A percentile compares a stretch with the other conserved stretches of the same genome.
Conservation (phyloP, 2,329 filamentous ascomycete species). For the Trichophyton verrucosum region DNA sequence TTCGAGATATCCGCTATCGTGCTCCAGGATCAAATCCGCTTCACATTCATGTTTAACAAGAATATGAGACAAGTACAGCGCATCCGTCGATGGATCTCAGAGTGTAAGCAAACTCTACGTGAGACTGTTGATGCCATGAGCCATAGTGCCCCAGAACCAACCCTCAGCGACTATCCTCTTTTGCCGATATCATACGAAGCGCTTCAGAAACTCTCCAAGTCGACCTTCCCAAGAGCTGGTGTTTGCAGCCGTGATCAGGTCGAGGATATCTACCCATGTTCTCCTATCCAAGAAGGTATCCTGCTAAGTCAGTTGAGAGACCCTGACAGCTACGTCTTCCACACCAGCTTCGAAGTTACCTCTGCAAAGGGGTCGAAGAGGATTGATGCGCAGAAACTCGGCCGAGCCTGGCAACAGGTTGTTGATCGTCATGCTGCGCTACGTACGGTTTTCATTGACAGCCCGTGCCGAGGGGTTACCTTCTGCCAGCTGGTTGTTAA, state of each 20-base stretch:
- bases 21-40: conserved; percentile 34
- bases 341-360: conserved; percentile 23
- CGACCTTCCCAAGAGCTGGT: conserved; percentile 28
- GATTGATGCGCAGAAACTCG: conserved; percentile 20
- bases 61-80: conserved; percentile 33
- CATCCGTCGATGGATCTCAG: conserved; percentile 34
- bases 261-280: conserved; percentile 28
- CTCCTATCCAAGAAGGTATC: conserved; percentile 16
- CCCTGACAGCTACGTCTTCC: conserved; percentile 25
- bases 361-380: conserved; percentile 11
- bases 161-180: conserved; percentile 36
- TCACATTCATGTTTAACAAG: conserved; percentile 39
- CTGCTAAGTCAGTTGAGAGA: conserved; percentile 27
- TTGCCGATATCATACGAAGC: conserved; percentile 33
- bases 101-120: conserved; percentile 27
- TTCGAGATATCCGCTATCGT: conserved; percentile 42
- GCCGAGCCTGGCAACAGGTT: conserved; percentile 23
- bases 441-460: conserved; percentile 26
- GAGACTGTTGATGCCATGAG: conserved; percentile 19
- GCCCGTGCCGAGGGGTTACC: conserved; percentile 23
- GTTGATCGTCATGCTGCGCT: conserved; percentile 25
- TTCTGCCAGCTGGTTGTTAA: conserved; percentile 30
- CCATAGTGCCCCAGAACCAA: conserved; percentile 17
- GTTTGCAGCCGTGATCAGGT: conserved; percentile 21
- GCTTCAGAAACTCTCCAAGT: conserved; percentile 27